Percentiles rank a stretch among this genome's conserved stretches.
These are phyloP conservation scores for Nicotiana otophora DNA, from an alignment of 257 asterid species.

Conservation along the genomic window DNA sequence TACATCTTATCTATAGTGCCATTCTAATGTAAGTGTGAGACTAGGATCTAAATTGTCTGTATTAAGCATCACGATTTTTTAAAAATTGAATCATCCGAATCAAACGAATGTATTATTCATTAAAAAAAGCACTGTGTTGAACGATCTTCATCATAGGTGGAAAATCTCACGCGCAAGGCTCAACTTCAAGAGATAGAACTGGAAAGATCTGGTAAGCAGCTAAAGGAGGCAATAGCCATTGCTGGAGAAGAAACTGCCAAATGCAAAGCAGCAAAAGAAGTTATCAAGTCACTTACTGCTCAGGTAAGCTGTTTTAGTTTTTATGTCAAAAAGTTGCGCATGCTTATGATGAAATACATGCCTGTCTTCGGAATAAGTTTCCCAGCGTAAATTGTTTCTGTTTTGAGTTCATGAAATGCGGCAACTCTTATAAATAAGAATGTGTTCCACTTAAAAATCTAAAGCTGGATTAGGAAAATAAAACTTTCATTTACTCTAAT, in stretches of 20 bases:
- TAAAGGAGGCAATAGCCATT: slow-evolving; percentile 74
- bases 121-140: slow-evolving; percentile 4
- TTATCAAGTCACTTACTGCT: slow-evolving; percentile 87
- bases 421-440: background rate
- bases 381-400: background rate
- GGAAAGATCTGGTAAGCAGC: slow-evolving; percentile 69
- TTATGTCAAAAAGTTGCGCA: background rate
- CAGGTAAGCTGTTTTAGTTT: slow-evolving; percentile 47
- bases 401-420: background rate
- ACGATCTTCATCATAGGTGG: slow-evolving; percentile 48
- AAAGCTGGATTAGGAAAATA: background rate
- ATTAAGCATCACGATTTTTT: background rate
- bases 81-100: background rate
- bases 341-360: slow-evolving; percentile 1
- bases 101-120: background rate
- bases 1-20: background rate
- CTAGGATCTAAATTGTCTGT: background rate
- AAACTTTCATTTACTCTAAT: background rate
- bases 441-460: background rate
- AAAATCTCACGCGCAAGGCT: slow-evolving; percentile 64
- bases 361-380: background rate
- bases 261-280: slow-evolving; percentile 98
- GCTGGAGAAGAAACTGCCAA: slow-evolving; percentile 95
- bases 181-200: slow-evolving; percentile 76
- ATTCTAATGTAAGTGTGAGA: background rate